These are phyloP conservation scores for Nitzschia inconspicua DNA, from an alignment of 108 stramenopile genomes.

Conservation along the genomic window DNA sequence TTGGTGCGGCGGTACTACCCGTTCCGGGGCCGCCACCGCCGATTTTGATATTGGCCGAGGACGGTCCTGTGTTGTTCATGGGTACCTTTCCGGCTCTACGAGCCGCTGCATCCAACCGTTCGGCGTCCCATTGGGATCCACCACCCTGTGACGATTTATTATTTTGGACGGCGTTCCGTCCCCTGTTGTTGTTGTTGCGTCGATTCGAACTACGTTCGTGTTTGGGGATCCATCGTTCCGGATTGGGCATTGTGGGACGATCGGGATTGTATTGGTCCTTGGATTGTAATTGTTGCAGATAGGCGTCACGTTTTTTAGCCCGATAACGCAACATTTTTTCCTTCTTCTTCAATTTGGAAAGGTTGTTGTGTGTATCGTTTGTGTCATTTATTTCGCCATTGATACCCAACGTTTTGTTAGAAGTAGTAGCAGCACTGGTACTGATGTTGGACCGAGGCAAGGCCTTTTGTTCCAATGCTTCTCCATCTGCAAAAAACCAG, in stretches of 20 bases:
- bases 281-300: conserved; percentile 52
- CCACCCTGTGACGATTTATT: conserved; percentile 51
- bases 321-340: conserved; percentile 68
- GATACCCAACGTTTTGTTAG: conserved; percentile 22
- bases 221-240: conserved; percentile 96
- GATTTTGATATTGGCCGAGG: conserved; percentile 32
- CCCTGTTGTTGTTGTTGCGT: conserved; percentile 64
- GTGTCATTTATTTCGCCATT: not conserved
- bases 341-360: conserved; percentile 37
- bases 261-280: conserved; percentile 75
- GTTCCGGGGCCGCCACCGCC: conserved; percentile 17
- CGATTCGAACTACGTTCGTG: conserved; percentile 84
- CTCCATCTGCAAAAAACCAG: conserved; percentile 28
- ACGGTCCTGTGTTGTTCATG: conserved; percentile 14
- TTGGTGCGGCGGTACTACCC: no score
- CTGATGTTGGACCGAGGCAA: conserved; percentile 40
- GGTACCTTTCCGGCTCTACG: conserved; percentile 61
- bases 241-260: conserved; percentile 83
- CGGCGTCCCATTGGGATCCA: conserved; percentile 82
- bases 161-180: conserved; percentile 73
- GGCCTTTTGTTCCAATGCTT: conserved; percentile 58
- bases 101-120: conserved; percentile 88
- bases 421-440: conserved; percentile 33
- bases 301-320: conserved; percentile 54
- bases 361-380: conserved; percentile 1